Base-by-base conservation (phyloP, 441 rosid genomes). In the Jatropha multifida region DNA sequence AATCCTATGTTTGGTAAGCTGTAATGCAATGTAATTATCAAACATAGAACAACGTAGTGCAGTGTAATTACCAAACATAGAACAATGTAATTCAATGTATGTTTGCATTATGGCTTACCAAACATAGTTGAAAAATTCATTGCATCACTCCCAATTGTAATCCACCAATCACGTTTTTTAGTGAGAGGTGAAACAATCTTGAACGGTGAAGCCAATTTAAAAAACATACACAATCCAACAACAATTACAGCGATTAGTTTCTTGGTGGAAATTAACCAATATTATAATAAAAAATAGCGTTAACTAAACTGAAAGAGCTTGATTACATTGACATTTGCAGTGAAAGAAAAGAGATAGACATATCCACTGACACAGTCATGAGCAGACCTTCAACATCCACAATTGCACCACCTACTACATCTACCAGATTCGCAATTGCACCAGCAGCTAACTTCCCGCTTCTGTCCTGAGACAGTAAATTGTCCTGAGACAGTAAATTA, bases 401-500 rank as follows among this genome's bases (percentile, higher is more conserved):
- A 67, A 85, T 87, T 17, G 94, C 83, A 48, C 87, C 89, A n/a
- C 98, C 98, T 62, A 92, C 86, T 60, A 90, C 96, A 76, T 93
- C 99, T n/a, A 93, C 90, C 23, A 93, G 88, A 81, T 90, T 90
- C 5, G 90, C 95, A 67, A 95, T 84, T 0, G 95, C 98, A 41
- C 97, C 98, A 0, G 80, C 79, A 4, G 96, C 95, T 68, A 95
- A 76, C 68, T 88, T 88, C 63, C 97, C 92, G 14, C 71, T 83
- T 76, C 84, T 83, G 69, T 90, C 95, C 97, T 92, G 94, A 74
- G 65, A 77, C 69, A 3, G 14, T 23, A 69, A 38, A 32, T 15
- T 38, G 69, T 90, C 95, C 97, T 92, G 94, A 74, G 65, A 77
- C 69, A 3, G 14, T 23, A 69, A 38, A 32, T 15, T 38, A 63